Evolutionary conservation across 768 basidiomycete species (phyloP).

Genomic region (Lentinula boryana): DNA sequence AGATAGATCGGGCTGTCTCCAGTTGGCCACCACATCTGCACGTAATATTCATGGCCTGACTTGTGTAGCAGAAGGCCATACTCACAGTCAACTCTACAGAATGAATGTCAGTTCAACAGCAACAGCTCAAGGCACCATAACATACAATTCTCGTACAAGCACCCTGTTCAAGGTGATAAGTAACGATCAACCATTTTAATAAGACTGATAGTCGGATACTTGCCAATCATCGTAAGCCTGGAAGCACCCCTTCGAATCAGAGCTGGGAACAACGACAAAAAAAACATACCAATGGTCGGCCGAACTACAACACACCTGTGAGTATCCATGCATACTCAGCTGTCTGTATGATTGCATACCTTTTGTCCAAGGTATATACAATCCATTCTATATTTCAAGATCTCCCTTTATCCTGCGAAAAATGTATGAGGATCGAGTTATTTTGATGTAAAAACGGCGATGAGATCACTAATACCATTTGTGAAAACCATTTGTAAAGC

Average conservation of each 20-base stretch:
- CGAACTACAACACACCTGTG: constrained; percentile 40
- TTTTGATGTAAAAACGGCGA: not conserved
- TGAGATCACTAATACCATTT: not conserved
- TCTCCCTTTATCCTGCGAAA: too few relatives aligned
- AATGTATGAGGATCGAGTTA: too few relatives aligned
- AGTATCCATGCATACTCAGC: not conserved
- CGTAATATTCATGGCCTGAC: not conserved
- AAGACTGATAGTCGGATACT: constrained; percentile 7
- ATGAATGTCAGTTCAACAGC: not conserved
- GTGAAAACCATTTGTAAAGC: not conserved
- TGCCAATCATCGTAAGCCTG: constrained; percentile 59
- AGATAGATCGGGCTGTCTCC: constrained; percentile 76
- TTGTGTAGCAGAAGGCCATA: not conserved
- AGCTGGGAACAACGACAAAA: not conserved
- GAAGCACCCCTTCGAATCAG: not conserved
- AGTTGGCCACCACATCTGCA: constrained; percentile 68
- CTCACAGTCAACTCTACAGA: constrained; percentile 66
- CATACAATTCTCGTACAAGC: constrained; percentile 70
- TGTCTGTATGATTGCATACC: constrained; percentile 29
- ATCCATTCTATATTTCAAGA: constrained; percentile 59
- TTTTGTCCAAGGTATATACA: constrained; percentile 97
- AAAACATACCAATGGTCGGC: constrained; percentile 61
- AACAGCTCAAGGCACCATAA: constrained; percentile 8
- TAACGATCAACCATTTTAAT: not conserved
- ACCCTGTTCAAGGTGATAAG: constrained; percentile 36